Evolutionary conservation across 2,329 filamentous ascomycete species (phyloP), one percentile per base, ranked within the genome.

Genomic region (Paramyrothecium roridum): DNA sequence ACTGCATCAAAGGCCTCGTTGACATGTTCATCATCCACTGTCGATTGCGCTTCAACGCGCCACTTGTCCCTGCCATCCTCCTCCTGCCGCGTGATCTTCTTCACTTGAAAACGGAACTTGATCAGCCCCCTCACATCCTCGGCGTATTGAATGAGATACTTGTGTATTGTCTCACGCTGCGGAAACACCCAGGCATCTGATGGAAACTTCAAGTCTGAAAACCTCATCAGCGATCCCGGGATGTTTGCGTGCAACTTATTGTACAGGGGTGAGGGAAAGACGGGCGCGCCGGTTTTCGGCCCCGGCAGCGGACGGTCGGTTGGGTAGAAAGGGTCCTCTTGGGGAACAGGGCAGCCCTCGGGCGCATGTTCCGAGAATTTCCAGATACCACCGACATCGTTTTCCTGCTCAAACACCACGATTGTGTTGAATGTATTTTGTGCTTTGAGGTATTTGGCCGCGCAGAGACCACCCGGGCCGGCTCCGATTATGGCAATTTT

Each of bases 241-340:
- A 97, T 92, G 69, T 98, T 98, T 21, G 93, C 92, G 65, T 96
- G 88, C 17, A 97, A 76, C 22, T 81, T 75, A 50, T 91, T 85
- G 70, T 97, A 97, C 73, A 96, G 84, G 3, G 93, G 89, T 19
- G 89, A 91, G n/a, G 90, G 79, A 65, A 93, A 96, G 2, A 85
- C 70, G 7, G 88, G 82, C 1, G 81, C 66, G 40, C 61, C 62
- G 8, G 65, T 60, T 17, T 56, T 59, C 49, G 67, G 64, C 19
- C 70, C 67, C 75, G 79, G 83, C 55, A 86, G 71, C 6, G 90
- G 88, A 54, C 81, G 77, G 59, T 93, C 88, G 1, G 82, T 77
- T 22, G 83, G 80, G 48, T 80, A 79, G 63, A 82, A 82, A 23
- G 85, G 81, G 63, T 83, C 81, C n/a, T 84, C 84, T 67, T 92